Evolutionary conservation across 1,284 basidiomycete species (phyloP), one percentile per base, ranked within the genome.

Genomic region (Trametes versicolor): DNA sequence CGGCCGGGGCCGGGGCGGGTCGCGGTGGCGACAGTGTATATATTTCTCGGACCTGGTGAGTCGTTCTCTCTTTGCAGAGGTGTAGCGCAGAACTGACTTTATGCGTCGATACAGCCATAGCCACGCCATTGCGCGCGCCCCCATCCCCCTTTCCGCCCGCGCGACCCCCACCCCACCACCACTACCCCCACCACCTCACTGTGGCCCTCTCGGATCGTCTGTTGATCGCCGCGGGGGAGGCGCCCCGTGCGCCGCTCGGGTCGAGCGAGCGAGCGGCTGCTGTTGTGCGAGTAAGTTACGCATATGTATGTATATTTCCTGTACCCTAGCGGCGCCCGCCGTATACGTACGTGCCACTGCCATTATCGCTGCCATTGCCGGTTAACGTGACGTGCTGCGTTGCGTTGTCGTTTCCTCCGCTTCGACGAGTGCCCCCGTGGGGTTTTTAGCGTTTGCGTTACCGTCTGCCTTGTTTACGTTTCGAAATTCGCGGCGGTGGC

Each of bases 241-340:
- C 45, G n/a, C 19, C 17, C 9, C 9, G 15, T 10, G 23, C 6
- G 36, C 21, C 23, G 37, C 21, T 19, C 27, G n/a, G 25, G 60
- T 59, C 55, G 43, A 25, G 58, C 21, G 15, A 47, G 47, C n/a
- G n/a, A n/a, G n/a, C n/a, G n/a, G n/a, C 55, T 27, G 39, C 17
- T 69, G 68, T 67, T 69, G 68, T 69, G 68, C 65, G 61, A 69
- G 51, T 67, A 69, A 66, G 56, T 69, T 69, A 69, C 68, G 60
- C 41, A 39, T 66, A 66, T 69, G 68, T 69, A 69, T 69, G 65
- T 65, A 61, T 63, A 37, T 45, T 51, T 58, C 32, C 32, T 51
- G 50, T 51, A 51, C 19, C 8, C 17, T 51, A 32, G 21, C 50
- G 25, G 9, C 48, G 43, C 21, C n/a, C n/a, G 23, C 47, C 39